These are phyloP conservation scores for Taiwanofungus camphoratus DNA, from an alignment of 1,284 basidiomycete species.

Conservation along the genomic window DNA sequence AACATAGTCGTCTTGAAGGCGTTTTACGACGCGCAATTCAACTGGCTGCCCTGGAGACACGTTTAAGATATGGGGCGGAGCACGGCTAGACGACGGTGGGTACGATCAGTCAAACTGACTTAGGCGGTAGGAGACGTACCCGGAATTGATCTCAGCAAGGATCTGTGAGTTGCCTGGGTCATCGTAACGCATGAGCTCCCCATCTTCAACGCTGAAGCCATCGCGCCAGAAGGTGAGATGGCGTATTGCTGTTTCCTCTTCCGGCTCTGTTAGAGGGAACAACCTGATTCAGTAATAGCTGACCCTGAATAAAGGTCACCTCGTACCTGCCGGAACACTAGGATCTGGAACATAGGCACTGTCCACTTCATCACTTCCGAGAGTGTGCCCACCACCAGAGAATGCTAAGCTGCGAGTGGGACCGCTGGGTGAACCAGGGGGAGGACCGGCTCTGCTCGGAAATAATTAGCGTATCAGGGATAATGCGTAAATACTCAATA, in stretches of 20 bases:
- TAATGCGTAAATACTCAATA: neutral
- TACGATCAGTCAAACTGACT: neutral
- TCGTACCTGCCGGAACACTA: slow-evolving; percentile 28
- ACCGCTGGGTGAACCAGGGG: slow-evolving; percentile 18
- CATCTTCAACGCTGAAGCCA: slow-evolving; percentile 92
- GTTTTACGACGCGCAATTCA: slow-evolving; percentile 77
- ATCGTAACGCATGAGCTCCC: slow-evolving; percentile 81
- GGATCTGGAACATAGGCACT: slow-evolving; percentile 72
- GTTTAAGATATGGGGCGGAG: slow-evolving; percentile 76
- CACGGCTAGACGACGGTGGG: slow-evolving; percentile 42
- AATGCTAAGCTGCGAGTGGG: slow-evolving; percentile 34
- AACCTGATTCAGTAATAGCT: no score
- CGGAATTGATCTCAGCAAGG: slow-evolving; percentile 76
- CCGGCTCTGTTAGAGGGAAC: slow-evolving; percentile 38
- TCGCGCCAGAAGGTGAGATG: slow-evolving; percentile 91
- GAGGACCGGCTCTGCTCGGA: slow-evolving; percentile 34
- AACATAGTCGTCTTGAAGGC: slow-evolving; percentile 72
- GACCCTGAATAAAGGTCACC: neutral
- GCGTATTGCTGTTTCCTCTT: slow-evolving; percentile 62
- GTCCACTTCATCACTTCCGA: slow-evolving; percentile 84
- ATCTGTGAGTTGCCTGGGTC: slow-evolving; percentile 74
- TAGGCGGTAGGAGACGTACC: slow-evolving; percentile 41
- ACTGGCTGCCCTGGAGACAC: slow-evolving; percentile 80
- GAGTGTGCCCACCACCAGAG: slow-evolving; percentile 70
- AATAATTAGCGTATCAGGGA: neutral